Conservation (phyloP, 805 yeast genomes). For the Ogataea salicorniae region DNA sequence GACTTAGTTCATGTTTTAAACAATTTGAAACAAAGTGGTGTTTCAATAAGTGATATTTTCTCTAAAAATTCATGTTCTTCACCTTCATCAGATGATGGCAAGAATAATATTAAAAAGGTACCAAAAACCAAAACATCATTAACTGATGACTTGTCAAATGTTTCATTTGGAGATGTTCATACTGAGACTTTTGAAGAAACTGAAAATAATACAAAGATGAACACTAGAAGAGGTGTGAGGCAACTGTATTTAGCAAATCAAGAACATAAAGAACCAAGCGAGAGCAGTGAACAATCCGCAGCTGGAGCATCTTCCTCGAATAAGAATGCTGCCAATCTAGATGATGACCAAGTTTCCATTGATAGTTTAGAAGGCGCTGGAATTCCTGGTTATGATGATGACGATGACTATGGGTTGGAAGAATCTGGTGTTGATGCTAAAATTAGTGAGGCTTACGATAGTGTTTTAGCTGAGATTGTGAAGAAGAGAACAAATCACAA, state of each 20-base stretch:
- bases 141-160: no score
- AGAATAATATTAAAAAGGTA: background rate
- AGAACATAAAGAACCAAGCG: no score
- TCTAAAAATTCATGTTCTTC: conserved; percentile 1
- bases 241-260: background rate
- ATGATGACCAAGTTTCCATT: conserved; percentile 1
- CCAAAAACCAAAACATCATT: no score
- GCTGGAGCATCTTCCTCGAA: background rate
- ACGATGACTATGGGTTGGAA: background rate
- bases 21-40: conserved; percentile 35
- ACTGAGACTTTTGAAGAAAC: conserved; percentile 3
- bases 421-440: background rate
- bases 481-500: conserved; percentile 2
- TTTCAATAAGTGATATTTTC: conserved; percentile 33
- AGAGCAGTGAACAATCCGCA: no score
- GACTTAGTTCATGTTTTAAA: conserved; percentile 36
- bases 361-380: background rate
- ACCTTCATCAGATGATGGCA: background rate
- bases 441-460: conserved; percentile 20
- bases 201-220: conserved; percentile 10
- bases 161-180: background rate
- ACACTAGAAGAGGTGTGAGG: conserved; percentile 3
- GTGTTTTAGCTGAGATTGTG: conserved; percentile 21
- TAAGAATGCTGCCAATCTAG: background rate
- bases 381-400: background rate